Percentiles rank a stretch among this genome's conserved stretches.
These are phyloP conservation scores for Aegle marmelos DNA, from an alignment of 345 rosid species.

Conservation along the genomic window DNA sequence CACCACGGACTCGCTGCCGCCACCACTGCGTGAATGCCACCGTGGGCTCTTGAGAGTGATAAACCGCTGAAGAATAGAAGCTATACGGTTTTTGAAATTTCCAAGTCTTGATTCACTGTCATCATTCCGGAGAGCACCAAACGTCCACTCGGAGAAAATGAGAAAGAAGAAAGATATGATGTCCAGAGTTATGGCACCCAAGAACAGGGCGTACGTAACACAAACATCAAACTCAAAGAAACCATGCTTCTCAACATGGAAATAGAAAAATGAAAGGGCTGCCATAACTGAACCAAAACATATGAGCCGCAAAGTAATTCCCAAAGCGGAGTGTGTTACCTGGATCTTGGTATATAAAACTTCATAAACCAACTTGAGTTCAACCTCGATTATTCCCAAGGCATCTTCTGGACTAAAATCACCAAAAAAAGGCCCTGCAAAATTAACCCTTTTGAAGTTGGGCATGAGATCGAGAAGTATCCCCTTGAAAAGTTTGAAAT, in stretches of 20 bases:
- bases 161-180: too few relatives aligned
- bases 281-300: conserved; percentile 29
- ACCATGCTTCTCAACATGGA: conserved; percentile 20
- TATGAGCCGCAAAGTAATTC: conserved; percentile 27
- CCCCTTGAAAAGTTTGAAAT: conserved; percentile 48
- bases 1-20: not conserved
- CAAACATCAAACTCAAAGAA: conserved; percentile 38
- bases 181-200: conserved; percentile 33
- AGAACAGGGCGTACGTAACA: conserved; percentile 49
- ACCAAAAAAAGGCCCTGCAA: conserved; percentile 43
- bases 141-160: too few relatives aligned
- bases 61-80: not conserved
- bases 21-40: not conserved
- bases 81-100: not conserved
- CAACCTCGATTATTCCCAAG: conserved; percentile 48
- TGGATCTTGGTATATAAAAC: conserved; percentile 51
- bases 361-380: conserved; percentile 66
- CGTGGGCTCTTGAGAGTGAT: conserved; percentile 18
- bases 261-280: conserved; percentile 36
- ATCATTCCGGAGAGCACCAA: too few relatives aligned
- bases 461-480: conserved; percentile 57
- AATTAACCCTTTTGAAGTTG: conserved; percentile 47
- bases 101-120: not conserved
- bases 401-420: conserved; percentile 29
- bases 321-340: conserved; percentile 35